Evolutionary conservation across 2,329 filamentous ascomycete species (phyloP).

Genomic region (Domatiomyces globalis): DNA sequence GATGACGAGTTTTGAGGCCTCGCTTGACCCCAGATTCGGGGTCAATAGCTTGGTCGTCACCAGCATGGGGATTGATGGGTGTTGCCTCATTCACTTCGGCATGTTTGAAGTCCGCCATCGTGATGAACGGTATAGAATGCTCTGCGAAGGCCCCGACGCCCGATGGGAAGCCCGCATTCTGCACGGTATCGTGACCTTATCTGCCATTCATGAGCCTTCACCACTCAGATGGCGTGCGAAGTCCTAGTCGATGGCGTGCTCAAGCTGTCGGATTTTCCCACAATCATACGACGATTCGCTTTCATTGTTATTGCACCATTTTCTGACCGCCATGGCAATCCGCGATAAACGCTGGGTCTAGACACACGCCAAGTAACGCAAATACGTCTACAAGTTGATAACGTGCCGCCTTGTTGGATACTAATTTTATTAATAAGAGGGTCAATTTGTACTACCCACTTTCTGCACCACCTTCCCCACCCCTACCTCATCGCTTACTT

Average conservation of each 20-base stretch:
- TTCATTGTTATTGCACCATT: background rate
- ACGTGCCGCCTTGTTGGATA: too few relatives aligned
- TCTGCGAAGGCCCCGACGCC: background rate
- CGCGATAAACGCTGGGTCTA: background rate
- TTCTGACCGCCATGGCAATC: too few relatives aligned
- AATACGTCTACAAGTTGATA: too few relatives aligned
- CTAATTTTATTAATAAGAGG: too few relatives aligned
- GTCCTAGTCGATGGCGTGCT: background rate
- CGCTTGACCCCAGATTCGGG: constrained; percentile 11
- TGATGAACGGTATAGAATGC: too few relatives aligned
- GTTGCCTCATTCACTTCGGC: background rate
- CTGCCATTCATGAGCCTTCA: too few relatives aligned
- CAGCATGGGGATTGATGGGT: background rate
- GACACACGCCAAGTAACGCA: too few relatives aligned
- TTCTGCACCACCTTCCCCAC: too few relatives aligned
- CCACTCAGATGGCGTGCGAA: background rate
- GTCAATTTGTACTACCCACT: too few relatives aligned
- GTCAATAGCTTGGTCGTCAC: constrained; percentile 6
- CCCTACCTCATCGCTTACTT: too few relatives aligned
- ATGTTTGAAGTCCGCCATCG: background rate
- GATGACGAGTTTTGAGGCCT: constrained; percentile 36
- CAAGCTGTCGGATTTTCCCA: background rate
- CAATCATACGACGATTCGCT: background rate
- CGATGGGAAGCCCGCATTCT: background rate
- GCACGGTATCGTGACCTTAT: background rate